phyloP scores from a whole-genome alignment of 805 yeast genomes.

The Kodamaea sagamina region DNA sequence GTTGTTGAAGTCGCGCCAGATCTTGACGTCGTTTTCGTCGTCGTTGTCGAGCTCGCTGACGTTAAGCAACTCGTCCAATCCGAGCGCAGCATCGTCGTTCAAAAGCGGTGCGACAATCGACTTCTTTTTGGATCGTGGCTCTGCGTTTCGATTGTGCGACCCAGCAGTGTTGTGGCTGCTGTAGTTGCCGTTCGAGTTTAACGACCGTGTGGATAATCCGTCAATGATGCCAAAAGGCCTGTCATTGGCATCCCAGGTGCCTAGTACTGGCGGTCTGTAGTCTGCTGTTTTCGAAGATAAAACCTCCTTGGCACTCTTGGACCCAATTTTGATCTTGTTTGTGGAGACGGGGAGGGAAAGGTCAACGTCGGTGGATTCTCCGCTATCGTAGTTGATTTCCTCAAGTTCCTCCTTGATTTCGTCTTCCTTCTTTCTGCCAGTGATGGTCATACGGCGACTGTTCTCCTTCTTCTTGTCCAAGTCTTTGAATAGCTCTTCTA shows the following conservation, averaged over 20 bases:
- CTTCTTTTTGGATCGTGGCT: conserved; percentile 21
- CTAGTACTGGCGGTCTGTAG: conserved; percentile 87
- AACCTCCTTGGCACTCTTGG: conserved; percentile 88
- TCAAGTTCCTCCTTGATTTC: conserved; percentile 5
- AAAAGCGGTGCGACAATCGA: conserved; percentile 5
- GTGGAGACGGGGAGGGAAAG: conserved; percentile 63
- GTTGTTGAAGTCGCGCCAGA: conserved; percentile 48
- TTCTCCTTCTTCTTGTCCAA: conserved; percentile 18
- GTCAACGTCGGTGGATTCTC: conserved; percentile 95
- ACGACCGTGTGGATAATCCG: conserved; percentile 85
- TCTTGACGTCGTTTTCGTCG: conserved; percentile 56
- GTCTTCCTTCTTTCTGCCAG: conserved; percentile 20
- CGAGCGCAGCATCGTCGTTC: conserved; percentile 43
- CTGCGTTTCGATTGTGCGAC: conserved; percentile 9
- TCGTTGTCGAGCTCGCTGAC: conserved; percentile 82
- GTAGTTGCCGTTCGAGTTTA: conserved; percentile 34
- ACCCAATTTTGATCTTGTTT: conserved; percentile 54
- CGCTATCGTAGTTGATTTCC: conserved; percentile 50
- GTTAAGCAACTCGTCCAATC: conserved; percentile 80
- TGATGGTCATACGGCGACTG: conserved; percentile 11
- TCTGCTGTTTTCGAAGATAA: conserved; percentile 84
- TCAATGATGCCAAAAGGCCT: conserved; percentile 92
- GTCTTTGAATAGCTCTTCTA: conserved; percentile 28
- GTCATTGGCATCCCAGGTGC: conserved; percentile 83
- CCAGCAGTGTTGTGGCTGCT: conserved; percentile 10